These are phyloP conservation scores for Verticillium nubilum DNA, from an alignment of 2,329 filamentous ascomycete species.

Conservation along the genomic window DNA sequence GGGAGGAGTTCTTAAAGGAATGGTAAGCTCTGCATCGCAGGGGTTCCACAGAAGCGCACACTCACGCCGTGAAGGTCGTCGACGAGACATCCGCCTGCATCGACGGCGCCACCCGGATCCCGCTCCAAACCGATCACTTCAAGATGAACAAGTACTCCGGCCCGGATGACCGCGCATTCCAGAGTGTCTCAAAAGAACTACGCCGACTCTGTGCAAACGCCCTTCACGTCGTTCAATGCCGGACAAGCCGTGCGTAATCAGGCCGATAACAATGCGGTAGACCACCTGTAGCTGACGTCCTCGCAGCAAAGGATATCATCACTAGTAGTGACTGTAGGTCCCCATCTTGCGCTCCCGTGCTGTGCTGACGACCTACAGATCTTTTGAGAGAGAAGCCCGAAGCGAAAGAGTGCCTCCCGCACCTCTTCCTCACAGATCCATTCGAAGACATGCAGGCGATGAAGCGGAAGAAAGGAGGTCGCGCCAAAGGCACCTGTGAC, in stretches of 20 bases:
- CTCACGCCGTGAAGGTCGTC: no score
- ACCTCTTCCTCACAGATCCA: constrained; percentile 16
- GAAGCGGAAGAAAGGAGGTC: constrained; percentile 16
- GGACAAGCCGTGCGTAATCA: neutral
- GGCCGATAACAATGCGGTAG: no score
- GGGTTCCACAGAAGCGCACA: no score
- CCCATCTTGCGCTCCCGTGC: neutral
- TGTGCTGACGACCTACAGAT: neutral
- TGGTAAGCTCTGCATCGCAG: constrained; percentile 9
- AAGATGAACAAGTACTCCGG: constrained; percentile 4
- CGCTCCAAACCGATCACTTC: neutral
- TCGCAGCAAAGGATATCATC: constrained; percentile 1
- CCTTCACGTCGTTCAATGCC: neutral
- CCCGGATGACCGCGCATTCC: constrained; percentile 1
- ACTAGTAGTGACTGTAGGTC: constrained; percentile 2
- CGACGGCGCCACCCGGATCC: no score
- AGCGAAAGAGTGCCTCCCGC: constrained; percentile 8
- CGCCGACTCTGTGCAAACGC: neutral
- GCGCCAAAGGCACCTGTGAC: constrained; percentile 12
- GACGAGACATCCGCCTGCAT: no score
- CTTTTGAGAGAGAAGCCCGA: constrained; percentile 4
- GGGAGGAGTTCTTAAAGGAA: constrained; percentile 2
- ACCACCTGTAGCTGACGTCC: neutral
- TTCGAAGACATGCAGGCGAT: constrained; percentile 11
- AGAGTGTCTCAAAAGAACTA: neutral